Evolutionary conservation across 441 rosid genomes (phyloP).

Genomic region (Sinapis alba): DNA sequence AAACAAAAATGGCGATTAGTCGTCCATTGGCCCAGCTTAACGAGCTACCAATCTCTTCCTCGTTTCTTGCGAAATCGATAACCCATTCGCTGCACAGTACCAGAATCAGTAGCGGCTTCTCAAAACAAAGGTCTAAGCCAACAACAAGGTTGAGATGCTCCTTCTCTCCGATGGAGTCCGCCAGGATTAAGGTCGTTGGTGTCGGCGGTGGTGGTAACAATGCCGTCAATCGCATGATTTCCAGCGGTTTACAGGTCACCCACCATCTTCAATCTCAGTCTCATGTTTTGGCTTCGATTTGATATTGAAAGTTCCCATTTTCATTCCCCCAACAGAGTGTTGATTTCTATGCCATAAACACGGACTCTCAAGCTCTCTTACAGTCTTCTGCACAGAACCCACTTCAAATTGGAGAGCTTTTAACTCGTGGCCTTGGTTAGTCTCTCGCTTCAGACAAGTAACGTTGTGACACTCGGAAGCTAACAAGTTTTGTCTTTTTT

Average conservation of each 20-base stretch:
- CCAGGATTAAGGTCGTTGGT: slow-evolving; percentile 91
- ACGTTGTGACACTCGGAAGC: not conserved
- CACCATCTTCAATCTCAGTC: slow-evolving; percentile 1
- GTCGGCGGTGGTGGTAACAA: slow-evolving; percentile 99
- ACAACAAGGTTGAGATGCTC: slow-evolving; percentile 53
- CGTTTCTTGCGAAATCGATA: slow-evolving; percentile 33
- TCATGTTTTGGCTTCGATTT: not conserved
- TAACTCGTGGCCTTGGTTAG: slow-evolving; percentile 96
- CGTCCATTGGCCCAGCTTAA: slow-evolving; percentile 61
- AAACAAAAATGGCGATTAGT: slow-evolving; percentile 54
- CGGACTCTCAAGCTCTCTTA: slow-evolving; percentile 89
- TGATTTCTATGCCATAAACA: slow-evolving; percentile 92
- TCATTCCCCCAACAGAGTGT: slow-evolving; percentile 58
- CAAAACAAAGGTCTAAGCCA: slow-evolving; percentile 33
- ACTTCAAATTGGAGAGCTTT: slow-evolving; percentile 92
- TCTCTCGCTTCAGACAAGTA: not conserved
- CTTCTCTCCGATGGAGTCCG: slow-evolving; percentile 71
- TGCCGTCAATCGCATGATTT: slow-evolving; percentile 98
- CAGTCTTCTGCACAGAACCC: slow-evolving; percentile 89
- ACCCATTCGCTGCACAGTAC: slow-evolving; percentile 36
- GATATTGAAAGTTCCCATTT: not conserved
- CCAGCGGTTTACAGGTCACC: slow-evolving; percentile 83
- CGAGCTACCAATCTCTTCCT: slow-evolving; percentile 45
- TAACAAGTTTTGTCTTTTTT: not conserved
- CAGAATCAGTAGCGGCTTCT: slow-evolving; percentile 30